These are phyloP conservation scores for Chaetomiaceae sp. DNA, from an alignment of 2,329 filamentous ascomycete genomes.

Conservation along the genomic window DNA sequence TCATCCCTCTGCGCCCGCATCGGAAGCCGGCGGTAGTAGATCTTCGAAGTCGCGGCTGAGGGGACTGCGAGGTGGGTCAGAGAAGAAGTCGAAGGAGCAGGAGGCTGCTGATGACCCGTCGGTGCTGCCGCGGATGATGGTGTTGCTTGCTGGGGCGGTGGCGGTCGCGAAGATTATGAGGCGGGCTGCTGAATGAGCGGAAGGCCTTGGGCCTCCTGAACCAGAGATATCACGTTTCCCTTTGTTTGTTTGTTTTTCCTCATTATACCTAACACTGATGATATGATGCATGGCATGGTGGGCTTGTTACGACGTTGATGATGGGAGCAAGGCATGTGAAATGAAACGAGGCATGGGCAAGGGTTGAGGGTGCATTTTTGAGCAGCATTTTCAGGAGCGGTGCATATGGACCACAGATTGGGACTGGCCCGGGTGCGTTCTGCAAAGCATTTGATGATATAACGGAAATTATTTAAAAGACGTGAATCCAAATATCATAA, in stretches of 20 bases:
- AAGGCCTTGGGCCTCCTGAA: not conserved
- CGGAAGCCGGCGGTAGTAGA: not conserved
- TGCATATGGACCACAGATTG: not conserved
- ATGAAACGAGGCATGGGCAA: not conserved
- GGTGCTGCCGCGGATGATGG: constrained; percentile 29
- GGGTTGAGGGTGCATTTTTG: too few species aligned
- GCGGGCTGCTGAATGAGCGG: constrained; percentile 1
- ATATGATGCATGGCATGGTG: not conserved
- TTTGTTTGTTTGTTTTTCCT: not conserved
- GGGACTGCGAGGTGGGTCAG: not conserved
- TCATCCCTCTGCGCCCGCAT: too few species aligned
- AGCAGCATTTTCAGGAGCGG: not conserved
- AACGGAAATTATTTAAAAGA: too few species aligned
- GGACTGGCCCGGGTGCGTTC: not conserved
- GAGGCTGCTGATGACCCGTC: constrained; percentile 3
- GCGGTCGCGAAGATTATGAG: constrained; percentile 20
- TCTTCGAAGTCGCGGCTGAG: not conserved
- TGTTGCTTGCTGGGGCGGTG: constrained; percentile 29
- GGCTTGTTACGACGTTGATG: not conserved
- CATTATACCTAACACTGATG: not conserved
- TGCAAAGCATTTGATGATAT: not conserved
- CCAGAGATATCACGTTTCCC: not conserved
- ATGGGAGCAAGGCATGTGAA: not conserved
- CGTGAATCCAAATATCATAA: too few species aligned
- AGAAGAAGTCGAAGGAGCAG: not conserved